Percentiles rank a stretch among this genome's conserved stretches.
These are phyloP conservation scores for Leishmania martiniquensis DNA, from an alignment of 208 protist genomes.

Conservation along the genomic window DNA sequence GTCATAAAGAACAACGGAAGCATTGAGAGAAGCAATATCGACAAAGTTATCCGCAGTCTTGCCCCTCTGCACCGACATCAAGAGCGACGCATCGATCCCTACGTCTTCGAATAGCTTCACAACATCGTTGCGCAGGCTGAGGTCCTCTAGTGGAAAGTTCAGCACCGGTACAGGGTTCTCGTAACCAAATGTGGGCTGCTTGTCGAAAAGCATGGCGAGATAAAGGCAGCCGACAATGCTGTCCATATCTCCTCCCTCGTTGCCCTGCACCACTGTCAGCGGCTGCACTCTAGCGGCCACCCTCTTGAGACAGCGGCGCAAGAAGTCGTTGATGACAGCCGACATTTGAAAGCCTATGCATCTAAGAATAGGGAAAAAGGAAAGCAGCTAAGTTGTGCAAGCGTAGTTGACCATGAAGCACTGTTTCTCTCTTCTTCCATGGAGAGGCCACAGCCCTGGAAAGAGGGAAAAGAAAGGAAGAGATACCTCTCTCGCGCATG, in stretches of 20 bases:
- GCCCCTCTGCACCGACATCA: constrained; percentile 50
- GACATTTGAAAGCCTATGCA: constrained; percentile 34
- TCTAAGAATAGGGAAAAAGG: background rate
- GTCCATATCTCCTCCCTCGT: constrained; percentile 90
- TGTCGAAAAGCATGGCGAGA: constrained; percentile 71
- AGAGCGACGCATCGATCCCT: constrained; percentile 38
- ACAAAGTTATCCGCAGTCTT: constrained; percentile 25
- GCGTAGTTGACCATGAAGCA: background rate
- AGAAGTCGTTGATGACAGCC: constrained; percentile 67
- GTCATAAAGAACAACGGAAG: constrained; percentile 77
- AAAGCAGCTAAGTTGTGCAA: constrained; percentile 1
- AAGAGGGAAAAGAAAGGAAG: background rate
- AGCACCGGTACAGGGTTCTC: constrained; percentile 62
- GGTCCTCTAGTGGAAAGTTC: constrained; percentile 79
- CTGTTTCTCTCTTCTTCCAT: background rate
- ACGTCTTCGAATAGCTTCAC: constrained; percentile 52
- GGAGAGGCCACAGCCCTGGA: background rate
- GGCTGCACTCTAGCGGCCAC: constrained; percentile 21
- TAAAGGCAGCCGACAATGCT: constrained; percentile 87
- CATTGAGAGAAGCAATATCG: constrained; percentile 33
- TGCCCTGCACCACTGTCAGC: constrained; percentile 73
- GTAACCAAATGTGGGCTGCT: constrained; percentile 24
- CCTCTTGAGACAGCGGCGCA: constrained; percentile 37
- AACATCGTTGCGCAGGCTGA: constrained; percentile 80
- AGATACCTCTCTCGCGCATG: background rate